Evolutionary conservation across 1,284 basidiomycete species (phyloP).

Genomic region (Sporisorium exsertum): DNA sequence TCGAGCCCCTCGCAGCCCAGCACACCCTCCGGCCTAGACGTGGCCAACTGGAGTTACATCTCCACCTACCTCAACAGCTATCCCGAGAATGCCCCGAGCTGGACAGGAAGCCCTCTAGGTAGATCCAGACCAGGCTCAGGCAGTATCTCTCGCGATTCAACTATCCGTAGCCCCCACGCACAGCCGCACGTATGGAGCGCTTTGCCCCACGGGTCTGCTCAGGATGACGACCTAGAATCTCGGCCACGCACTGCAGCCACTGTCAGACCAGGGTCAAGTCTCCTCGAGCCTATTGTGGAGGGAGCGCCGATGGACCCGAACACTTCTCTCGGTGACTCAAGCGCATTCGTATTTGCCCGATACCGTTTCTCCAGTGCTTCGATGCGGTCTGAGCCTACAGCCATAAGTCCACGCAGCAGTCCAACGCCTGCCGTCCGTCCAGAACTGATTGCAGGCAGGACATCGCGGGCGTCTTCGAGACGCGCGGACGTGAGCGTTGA

Average conservation of each 20-base stretch:
- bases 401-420: neutral
- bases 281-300: slow-evolving; percentile 20
- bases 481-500: neutral
- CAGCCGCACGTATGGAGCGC: neutral
- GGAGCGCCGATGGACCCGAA: slow-evolving; percentile 12
- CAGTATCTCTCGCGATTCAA: neutral
- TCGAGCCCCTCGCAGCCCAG: neutral
- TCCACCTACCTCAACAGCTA: slow-evolving; percentile 1
- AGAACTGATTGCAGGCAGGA: neutral
- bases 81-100: neutral
- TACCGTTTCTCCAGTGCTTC: slow-evolving; percentile 13
- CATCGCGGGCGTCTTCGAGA: slow-evolving; percentile 4
- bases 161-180: neutral
- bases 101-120: neutral
- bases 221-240: neutral
- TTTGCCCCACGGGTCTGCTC: neutral
- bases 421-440: neutral
- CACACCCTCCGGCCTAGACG: neutral
- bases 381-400: neutral
- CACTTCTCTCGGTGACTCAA: slow-evolving; percentile 6
- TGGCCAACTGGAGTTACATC: slow-evolving; percentile 10
- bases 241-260: slow-evolving; percentile 1
- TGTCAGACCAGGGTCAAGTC: slow-evolving; percentile 4
- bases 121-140: slow-evolving; percentile 5
- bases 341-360: slow-evolving; percentile 9